Base-by-base conservation (phyloP, 2,329 filamentous ascomycete genomes). In the Colletotrichum higginsianum region DNA sequence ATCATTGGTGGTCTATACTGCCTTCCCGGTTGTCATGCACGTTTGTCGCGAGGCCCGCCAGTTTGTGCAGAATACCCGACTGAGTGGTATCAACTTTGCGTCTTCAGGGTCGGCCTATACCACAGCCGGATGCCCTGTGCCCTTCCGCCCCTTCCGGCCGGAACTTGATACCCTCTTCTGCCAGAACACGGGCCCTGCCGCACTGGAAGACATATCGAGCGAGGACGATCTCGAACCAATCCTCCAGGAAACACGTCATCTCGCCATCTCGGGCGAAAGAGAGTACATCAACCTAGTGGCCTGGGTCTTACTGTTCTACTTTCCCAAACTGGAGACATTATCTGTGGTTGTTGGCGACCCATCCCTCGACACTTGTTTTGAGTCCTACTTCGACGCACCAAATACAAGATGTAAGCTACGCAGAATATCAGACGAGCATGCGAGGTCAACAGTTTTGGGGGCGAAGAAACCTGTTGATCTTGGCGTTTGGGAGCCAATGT, bases 11-110 rank as follows among this genome's bases (percentile, higher is more conserved):
- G 66, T 68, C 7, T 57, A 68, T 44, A 65, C 61, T 11, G 66
- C 66, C 15, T 65, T 56, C 23, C 66, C 66, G 18, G 61, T 26
- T 3, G 16, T 64, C 8, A 68, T 68, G 66, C 66, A 68, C 23
- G 44, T 68, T 13, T 68, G 66, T 7, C 42, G 35, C 18, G 61
- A 68, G 21, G 57, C 66, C 44, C 66, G 66, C 35, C 42, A 40
- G 9, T 46, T 68, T 52, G 49, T 63, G 18, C 53, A 52, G 46
- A 40, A 60, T 12, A 42, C 63, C 3, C 49, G 23, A 8, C 15
- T 63, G 16, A 63, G 61, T 21, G 61, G 47, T 3, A 63, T 63
- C 7, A 23, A 42, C 23, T 44, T 63, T 21, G 46, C 3, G 8
- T 16, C 18, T 12, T 30, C 38, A n/a, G 15, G 18, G 16, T n/a